phyloP scores from a whole-genome alignment of 1,284 basidiomycete genomes.

The Xerocomus amazonicus region DNA sequence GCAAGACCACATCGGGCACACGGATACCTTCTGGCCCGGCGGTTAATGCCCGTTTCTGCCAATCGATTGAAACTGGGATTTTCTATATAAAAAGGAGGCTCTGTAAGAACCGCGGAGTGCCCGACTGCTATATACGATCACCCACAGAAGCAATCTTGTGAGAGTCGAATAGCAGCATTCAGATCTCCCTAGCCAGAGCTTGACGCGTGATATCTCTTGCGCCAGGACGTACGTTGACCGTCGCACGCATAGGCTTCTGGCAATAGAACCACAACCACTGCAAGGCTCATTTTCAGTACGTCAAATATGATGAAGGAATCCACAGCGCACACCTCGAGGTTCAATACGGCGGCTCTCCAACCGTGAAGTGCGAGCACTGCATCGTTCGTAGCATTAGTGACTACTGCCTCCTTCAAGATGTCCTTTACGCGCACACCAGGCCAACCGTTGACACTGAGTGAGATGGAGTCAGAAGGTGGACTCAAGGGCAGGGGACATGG shows the following conservation, averaged over 20 bases:
- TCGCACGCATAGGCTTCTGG: conserved; percentile 4
- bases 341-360: conserved; percentile 23
- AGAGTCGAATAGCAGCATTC: conserved; percentile 13
- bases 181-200: conserved; percentile 18
- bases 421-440: conserved; percentile 25
- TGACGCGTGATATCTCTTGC: conserved; percentile 18
- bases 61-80: conserved; percentile 9
- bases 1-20: conserved; percentile 18
- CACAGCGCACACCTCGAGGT: conserved; percentile 18
- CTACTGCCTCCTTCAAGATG: conserved; percentile 8
- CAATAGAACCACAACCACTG: conserved; percentile 30
- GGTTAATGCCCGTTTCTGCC: conserved; percentile 23
- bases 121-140: neutral
- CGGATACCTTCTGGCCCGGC: conserved; percentile 17
- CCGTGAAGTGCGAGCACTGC: conserved; percentile 15
- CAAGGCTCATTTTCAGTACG: neutral
- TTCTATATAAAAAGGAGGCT: conserved; percentile 5
- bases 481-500: conserved; percentile 17
- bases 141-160: conserved; percentile 15
- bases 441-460: conserved; percentile 20
- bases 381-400: conserved; percentile 22
- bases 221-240: conserved; percentile 10
- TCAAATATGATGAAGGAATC: neutral
- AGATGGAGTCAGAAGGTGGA: conserved; percentile 21
- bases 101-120: too few relatives aligned